A percentile compares a stretch with the other conserved stretches of the same genome.
phyloP scores from a whole-genome alignment of 352 stramenopile genomes.

The Pythium brassicae region DNA sequence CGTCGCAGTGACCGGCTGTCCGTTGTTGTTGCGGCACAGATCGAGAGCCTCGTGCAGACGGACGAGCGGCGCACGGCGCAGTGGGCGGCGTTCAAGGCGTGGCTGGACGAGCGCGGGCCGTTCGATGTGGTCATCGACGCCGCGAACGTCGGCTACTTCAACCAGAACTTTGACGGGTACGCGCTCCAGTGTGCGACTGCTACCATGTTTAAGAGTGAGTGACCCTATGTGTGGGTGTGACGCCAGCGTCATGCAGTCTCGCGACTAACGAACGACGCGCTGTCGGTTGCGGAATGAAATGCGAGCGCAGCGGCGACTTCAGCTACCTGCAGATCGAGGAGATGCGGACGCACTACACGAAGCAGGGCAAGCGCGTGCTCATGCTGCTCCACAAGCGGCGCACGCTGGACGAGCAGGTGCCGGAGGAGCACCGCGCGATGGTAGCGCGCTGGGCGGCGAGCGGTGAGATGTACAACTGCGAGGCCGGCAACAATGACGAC shows the following conservation, averaged over 20 bases:
- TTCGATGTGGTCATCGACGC: constrained; percentile 96
- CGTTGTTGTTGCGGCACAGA: too few relatives aligned
- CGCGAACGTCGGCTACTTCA: constrained; percentile 98
- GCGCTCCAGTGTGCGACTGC: not conserved
- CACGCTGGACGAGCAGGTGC: constrained; percentile 86
- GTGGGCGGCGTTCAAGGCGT: constrained; percentile 83
- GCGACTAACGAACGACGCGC: constrained; percentile 8
- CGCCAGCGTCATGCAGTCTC: too few relatives aligned
- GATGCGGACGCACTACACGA: constrained; percentile 89
- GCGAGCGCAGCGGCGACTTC: constrained; percentile 73
- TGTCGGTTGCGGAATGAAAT: constrained; percentile 5
- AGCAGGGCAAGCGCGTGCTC: constrained; percentile 85
- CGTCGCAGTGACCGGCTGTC: too few relatives aligned
- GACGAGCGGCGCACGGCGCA: constrained; percentile 65
- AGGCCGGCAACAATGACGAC: constrained; percentile 97
- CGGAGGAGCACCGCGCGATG: constrained; percentile 60
- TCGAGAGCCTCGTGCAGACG: constrained; percentile 74
- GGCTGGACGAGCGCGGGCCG: constrained; percentile 56
- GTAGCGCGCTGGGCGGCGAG: constrained; percentile 71
- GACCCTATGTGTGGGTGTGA: too few relatives aligned
- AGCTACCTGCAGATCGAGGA: constrained; percentile 95
- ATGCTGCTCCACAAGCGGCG: constrained; percentile 96
- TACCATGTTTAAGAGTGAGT: too few relatives aligned
- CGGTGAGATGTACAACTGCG: constrained; percentile 91
- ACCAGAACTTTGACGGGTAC: constrained; percentile 94